Base-by-base conservation (phyloP, 1,284 basidiomycete genomes). In the Cutaneotrichosporon cutaneum region DNA sequence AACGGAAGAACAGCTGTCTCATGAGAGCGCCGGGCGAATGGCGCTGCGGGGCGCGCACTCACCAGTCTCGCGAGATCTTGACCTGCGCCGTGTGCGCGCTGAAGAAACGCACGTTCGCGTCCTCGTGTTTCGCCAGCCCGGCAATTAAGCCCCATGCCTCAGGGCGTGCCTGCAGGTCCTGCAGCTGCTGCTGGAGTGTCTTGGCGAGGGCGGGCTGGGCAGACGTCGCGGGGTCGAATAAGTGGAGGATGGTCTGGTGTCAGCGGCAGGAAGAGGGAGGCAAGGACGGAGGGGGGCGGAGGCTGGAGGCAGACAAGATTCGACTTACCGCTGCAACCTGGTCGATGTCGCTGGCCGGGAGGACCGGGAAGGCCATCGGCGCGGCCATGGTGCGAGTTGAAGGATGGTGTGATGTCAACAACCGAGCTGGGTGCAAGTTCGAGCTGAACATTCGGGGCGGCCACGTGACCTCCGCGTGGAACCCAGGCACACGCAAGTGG, bases 31-130 rank as follows among this genome's bases (percentile, higher is more conserved):
- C 18, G 5, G 14, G 18, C 36, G 18, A 16, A 11, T 39, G 18
- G 5, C 30, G 18, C 8, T 11, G 16, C 42, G 26, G 18, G 7
- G n/a, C 32, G 6, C 14, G 8, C 56, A 76, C 87, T 68, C 71
- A 92, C 91, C 91, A 92, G 73, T 94, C 92, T 66, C 92, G 82
- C 21, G 89, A 86, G 69, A 94, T 91, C 84, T 94, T 94, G 64
- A 93, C 90, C 73, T 93, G 90, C 1, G 89, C 86, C 0, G 90
- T 94, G 73, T 94, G 91, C 5, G 92, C 92, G 5, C 91, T 90
- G 73, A 92, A 94, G 83, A 94, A 94, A 72, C 92, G 88, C 9
- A 94, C 90, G 70, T 90, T 90, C 54, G 84, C 82, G 76, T 93
- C 88, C 66, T 76, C 72, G 62, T 78, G 74, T 14, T 60, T 56